phyloP scores from a whole-genome alignment of 805 yeast species.

The Hanseniaspora singularis region DNA sequence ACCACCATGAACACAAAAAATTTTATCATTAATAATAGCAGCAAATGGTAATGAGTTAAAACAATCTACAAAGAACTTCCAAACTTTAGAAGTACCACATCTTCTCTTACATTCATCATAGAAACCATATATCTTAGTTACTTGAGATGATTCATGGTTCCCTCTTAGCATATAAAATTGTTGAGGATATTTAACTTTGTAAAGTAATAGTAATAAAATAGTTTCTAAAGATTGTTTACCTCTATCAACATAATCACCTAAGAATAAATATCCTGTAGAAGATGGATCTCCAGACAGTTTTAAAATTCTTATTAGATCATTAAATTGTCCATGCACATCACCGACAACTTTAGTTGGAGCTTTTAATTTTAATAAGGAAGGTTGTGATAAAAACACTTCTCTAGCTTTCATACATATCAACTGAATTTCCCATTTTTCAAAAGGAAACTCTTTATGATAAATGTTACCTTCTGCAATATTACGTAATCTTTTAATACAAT shows the following conservation, averaged over 20 bases:
- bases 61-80: conserved; percentile 90
- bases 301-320: conserved; percentile 78
- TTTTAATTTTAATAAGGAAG: conserved; percentile 72
- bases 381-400: conserved; percentile 65
- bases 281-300: conserved; percentile 98
- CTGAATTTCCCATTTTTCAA: conserved; percentile 44
- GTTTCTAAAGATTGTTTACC: conserved; percentile 96
- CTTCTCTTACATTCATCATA: conserved; percentile 96
- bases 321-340: conserved; percentile 94
- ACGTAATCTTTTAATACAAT: conserved; percentile 48
- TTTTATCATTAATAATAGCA: conserved; percentile 88
- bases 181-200: conserved; percentile 92
- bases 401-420: conserved; percentile 47
- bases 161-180: conserved; percentile 88
- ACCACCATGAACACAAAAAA: conserved; percentile 83
- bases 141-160: conserved; percentile 95
- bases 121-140: conserved; percentile 92
- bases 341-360: conserved; percentile 77
- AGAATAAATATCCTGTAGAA: conserved; percentile 73
- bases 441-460: conserved; percentile 36
- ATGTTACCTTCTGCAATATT: conserved; percentile 37
- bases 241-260: conserved; percentile 96
- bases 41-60: conserved; percentile 93
- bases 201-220: conserved; percentile 71
- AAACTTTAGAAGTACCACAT: conserved; percentile 67